Evolutionary conservation across 1,284 basidiomycete genomes (phyloP).

Genomic region (Boletellus deceptivus): DNA sequence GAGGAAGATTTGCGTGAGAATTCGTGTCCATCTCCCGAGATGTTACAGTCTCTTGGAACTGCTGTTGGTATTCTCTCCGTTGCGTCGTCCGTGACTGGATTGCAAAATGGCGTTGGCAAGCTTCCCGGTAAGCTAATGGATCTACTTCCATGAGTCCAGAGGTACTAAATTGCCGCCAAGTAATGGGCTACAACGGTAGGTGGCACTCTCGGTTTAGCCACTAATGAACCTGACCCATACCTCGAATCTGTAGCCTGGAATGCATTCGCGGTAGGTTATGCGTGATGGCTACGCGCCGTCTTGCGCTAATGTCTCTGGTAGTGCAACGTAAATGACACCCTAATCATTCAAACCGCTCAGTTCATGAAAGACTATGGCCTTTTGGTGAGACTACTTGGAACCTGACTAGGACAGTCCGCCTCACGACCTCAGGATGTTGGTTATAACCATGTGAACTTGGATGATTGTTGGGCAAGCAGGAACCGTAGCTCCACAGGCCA

Average conservation of each 20-base stretch:
- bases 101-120: constrained; percentile 33
- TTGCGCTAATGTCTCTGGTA: constrained; percentile 4
- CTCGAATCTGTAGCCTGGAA: constrained; percentile 24
- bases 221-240: not conserved
- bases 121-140: constrained; percentile 24
- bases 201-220: not conserved
- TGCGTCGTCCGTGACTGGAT: constrained; percentile 16
- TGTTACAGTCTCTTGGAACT: constrained; percentile 13
- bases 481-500: constrained; percentile 45
- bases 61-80: constrained; percentile 14
- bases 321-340: constrained; percentile 40
- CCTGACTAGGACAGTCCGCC: not conserved
- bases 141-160: not conserved
- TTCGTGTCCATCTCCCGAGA: constrained; percentile 1
- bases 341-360: constrained; percentile 48
- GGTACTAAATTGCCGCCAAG: constrained; percentile 17
- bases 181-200: constrained; percentile 34
- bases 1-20: not conserved
- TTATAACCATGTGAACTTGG: constrained; percentile 54
- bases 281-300: not conserved
- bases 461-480: constrained; percentile 57
- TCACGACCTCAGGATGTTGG: constrained; percentile 43
- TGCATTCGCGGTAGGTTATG: constrained; percentile 21
- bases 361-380: constrained; percentile 50
- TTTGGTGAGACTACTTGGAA: constrained; percentile 29